A percentile compares a stretch with the other conserved stretches of the same genome.
Conservation (phyloP, 495 filamentous ascomycete species). For the Penicillium cosmopolitanum region DNA sequence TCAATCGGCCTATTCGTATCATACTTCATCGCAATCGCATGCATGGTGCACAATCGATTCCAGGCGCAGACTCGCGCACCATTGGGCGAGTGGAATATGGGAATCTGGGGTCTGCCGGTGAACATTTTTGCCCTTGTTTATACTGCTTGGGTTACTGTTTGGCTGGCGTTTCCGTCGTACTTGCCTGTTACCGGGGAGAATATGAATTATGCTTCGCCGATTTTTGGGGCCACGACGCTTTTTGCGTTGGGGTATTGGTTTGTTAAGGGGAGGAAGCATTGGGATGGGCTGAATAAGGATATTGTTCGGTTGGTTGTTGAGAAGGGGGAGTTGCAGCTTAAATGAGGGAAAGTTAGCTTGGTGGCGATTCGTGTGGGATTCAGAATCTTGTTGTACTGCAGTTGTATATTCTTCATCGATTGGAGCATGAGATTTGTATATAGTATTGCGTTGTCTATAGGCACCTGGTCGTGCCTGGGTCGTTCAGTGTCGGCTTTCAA, state of each 20-base stretch:
- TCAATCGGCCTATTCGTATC: conserved; percentile 44
- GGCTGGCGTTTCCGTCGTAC: conserved; percentile 28
- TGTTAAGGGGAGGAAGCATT: conserved; percentile 21
- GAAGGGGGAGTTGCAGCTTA: conserved; percentile 17
- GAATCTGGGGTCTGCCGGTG: conserved; percentile 24
- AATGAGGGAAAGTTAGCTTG: background rate
- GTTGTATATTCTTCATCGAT: too few species aligned
- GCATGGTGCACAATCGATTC: conserved; percentile 41
- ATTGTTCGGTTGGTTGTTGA: conserved; percentile 21
- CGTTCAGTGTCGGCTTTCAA: too few species aligned
- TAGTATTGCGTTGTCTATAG: too few species aligned
- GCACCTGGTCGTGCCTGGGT: too few species aligned
- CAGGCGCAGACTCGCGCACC: background rate
- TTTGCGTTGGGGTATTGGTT: conserved; percentile 32
- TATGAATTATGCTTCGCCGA: conserved; percentile 34
- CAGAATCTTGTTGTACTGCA: too few species aligned
- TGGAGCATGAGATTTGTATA: too few species aligned
- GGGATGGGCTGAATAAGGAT: conserved; percentile 26
- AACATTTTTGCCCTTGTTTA: conserved; percentile 31
- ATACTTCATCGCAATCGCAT: conserved; percentile 44
- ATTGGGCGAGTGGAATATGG: conserved; percentile 27
- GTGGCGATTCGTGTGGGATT: background rate
- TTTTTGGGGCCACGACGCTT: conserved; percentile 25
- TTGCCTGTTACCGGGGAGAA: conserved; percentile 28
- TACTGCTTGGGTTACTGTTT: conserved; percentile 27